Base-by-base conservation (phyloP, 768 basidiomycete genomes). In the Hysterangium stoloniferum region DNA sequence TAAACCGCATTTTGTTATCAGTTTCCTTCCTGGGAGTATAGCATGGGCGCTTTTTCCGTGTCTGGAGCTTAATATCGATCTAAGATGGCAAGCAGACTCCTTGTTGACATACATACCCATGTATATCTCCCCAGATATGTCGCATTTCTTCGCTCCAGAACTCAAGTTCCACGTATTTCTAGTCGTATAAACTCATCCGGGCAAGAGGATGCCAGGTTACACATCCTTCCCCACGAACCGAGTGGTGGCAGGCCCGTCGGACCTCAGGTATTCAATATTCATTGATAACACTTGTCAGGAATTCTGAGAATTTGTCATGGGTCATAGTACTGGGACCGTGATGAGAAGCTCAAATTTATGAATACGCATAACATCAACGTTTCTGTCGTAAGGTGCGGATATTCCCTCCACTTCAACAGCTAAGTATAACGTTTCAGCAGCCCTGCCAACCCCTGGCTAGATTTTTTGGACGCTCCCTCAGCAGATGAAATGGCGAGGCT, bases 381-480 rank as follows among this genome's bases (percentile, higher is more conserved):
- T 36, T 88, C 84, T 15, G 74, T 90, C 27, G 82, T 89, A 50
- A 87, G 85, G 86, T 83, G 50, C 24, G 29, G 25, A 13, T 12
- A 12, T 1, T 19, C 13, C 11, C 11, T 6, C 32, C 15, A 6
- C 4, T 13, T 47, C 19, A 11, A 15, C 17, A 8, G 19, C 31
- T 17, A 36, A 29, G n/a, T 34, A 22, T 43, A 19, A 20, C 17
- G 52, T 36, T 29, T 31, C 48, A 45, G 38, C 57, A 89, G 88
- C 62, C 78, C 86, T 22, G 90, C 90, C 24, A 93, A 94, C 60
- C 91, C 90, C 7, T 94, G 90, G 90, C 77, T 93, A 31, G 91
- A 94, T 64, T 93, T 92, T 61, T 74, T 94, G 20, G 64, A 82
- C 4, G 76, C 85, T 8, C 60, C 76, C 22, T 76, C 83, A 36